Evolutionary conservation across 345 rosid genomes (phyloP).

Genomic region (Linum usitatissimum): DNA sequence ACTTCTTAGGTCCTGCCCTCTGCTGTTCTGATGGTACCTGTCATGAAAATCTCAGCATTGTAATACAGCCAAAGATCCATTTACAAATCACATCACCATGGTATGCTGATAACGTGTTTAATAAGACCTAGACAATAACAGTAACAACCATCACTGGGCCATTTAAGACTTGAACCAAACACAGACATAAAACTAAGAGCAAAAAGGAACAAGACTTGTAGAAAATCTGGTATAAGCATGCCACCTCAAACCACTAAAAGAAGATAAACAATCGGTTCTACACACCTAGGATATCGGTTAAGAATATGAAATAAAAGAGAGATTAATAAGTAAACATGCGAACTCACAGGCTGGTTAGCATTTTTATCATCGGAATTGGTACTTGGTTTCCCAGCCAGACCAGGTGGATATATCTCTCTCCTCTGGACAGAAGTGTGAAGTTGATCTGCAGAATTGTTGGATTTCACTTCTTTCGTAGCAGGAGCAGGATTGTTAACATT

Average conservation of each 20-base stretch:
- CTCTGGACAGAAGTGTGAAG: conserved; percentile 30
- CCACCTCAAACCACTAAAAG: neutral
- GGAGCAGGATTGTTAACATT: conserved; percentile 35
- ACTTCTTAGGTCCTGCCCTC: conserved; percentile 52
- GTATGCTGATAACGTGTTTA: neutral
- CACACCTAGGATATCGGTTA: conserved; percentile 1
- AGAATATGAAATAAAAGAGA: conserved; percentile 3
- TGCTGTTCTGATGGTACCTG: conserved; percentile 63
- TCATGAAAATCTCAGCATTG: conserved; percentile 22
- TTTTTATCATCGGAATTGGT: conserved; percentile 46
- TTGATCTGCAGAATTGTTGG: conserved; percentile 39
- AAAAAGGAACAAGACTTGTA: neutral
- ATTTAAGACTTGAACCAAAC: neutral
- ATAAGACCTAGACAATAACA: neutral
- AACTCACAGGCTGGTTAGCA: conserved; percentile 49
- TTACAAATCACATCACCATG: conserved; percentile 7
- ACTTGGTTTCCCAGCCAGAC: conserved; percentile 27
- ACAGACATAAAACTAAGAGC: neutral
- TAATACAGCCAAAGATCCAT: conserved; percentile 3
- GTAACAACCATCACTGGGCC: neutral
- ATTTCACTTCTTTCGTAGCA: conserved; percentile 45
- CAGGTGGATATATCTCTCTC: conserved; percentile 49
- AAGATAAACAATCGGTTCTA: neutral
- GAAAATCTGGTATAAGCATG: neutral
- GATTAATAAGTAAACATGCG: conserved; percentile 6